A percentile compares a stretch with the other conserved stretches of the same genome.
Conservation (phyloP, 2,329 filamentous ascomycete genomes). For the Pyrenophora tritici-repentis region DNA sequence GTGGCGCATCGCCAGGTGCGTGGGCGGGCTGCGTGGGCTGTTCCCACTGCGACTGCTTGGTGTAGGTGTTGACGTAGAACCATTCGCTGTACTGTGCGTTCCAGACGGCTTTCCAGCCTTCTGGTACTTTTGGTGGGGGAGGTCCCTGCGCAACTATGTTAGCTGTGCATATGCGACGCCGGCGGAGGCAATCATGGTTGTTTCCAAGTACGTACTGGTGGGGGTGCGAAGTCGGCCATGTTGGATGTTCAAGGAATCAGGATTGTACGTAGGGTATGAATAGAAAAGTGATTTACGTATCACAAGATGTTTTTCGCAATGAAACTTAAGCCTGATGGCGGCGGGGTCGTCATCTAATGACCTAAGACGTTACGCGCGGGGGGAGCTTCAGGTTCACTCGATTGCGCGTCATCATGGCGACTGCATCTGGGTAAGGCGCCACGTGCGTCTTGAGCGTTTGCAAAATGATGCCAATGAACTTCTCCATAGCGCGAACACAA, state of each 20-base stretch:
- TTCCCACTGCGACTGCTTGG: constrained; percentile 90
- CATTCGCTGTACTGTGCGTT: constrained; percentile 88
- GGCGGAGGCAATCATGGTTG: constrained; percentile 2
- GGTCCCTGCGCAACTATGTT: constrained; percentile 47
- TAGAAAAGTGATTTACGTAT: background rate
- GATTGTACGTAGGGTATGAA: background rate
- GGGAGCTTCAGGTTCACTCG: constrained; percentile 6
- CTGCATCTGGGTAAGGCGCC: constrained; percentile 2
- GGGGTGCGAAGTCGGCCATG: constrained; percentile 46
- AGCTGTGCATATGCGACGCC: constrained; percentile 8
- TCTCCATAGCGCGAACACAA: background rate
- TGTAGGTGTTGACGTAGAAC: constrained; percentile 90
- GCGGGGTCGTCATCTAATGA: constrained; percentile 19
- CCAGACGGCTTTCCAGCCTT: constrained; percentile 85
- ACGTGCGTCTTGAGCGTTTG: constrained; percentile 20
- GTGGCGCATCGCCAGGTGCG: constrained; percentile 52
- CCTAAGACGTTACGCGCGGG: constrained; percentile 11
- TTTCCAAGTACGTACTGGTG: constrained; percentile 30
- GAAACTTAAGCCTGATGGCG: constrained; percentile 3
- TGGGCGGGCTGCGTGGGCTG: constrained; percentile 73
- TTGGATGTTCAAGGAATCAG: background rate
- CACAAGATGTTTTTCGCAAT: constrained; percentile 4
- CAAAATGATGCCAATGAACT: background rate
- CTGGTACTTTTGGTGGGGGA: constrained; percentile 67
- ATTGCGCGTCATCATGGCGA: constrained; percentile 33